Conservation (phyloP, 2,329 filamentous ascomycete species). For the Calonectria hongkongensis region DNA sequence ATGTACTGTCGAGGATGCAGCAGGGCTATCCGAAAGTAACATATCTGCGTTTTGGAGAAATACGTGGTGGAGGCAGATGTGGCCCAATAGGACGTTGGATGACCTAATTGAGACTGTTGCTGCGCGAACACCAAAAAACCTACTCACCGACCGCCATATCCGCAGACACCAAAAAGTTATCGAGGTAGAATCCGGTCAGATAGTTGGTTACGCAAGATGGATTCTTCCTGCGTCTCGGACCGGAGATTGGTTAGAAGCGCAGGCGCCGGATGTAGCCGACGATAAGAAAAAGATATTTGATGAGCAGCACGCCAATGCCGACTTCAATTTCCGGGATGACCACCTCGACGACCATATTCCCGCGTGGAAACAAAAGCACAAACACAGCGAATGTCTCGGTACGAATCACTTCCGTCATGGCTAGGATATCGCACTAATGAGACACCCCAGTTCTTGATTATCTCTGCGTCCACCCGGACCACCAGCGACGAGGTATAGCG, state of each 20-base stretch:
- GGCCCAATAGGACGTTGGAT: constrained; percentile 39
- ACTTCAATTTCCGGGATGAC: constrained; percentile 31
- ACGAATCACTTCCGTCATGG: not conserved
- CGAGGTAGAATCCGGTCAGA: constrained; percentile 43
- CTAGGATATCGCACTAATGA: not conserved
- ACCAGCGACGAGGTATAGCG: constrained; percentile 47
- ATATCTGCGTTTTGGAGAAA: constrained; percentile 46
- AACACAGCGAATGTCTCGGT: constrained; percentile 42
- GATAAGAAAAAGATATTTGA: constrained; percentile 11
- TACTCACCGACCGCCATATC: constrained; percentile 42
- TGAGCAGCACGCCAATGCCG: constrained; percentile 7
- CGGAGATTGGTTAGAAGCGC: constrained; percentile 38
- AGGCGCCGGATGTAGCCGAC: constrained; percentile 42
- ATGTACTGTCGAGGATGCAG: constrained; percentile 35
- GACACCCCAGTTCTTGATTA: constrained; percentile 45
- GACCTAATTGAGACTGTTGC: constrained; percentile 40
- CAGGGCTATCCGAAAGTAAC: constrained; percentile 44
- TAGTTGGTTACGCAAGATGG: constrained; percentile 51
- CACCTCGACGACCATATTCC: constrained; percentile 38
- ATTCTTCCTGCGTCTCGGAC: constrained; percentile 40
- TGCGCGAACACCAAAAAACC: constrained; percentile 42
- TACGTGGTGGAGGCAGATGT: constrained; percentile 49
- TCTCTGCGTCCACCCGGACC: constrained; percentile 48
- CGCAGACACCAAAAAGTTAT: constrained; percentile 49
- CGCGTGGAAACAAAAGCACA: constrained; percentile 38